Base-by-base conservation (phyloP, 1,284 basidiomycete species). In the Stygiomarasmius scandens region DNA sequence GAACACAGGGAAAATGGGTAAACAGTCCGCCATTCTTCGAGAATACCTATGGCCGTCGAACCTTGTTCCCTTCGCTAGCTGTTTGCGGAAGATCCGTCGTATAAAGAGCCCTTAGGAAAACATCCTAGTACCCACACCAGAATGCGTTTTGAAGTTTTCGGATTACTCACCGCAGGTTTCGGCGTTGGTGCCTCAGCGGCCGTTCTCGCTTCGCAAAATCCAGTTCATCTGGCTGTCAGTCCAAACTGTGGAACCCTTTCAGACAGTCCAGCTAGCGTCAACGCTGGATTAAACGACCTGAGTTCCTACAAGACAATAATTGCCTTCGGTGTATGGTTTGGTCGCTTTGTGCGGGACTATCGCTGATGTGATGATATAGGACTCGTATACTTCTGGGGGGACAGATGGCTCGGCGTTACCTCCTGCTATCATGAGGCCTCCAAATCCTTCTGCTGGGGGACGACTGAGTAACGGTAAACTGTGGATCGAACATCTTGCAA, bases 271-370 rank as follows among this genome's bases (percentile, higher is more conserved):
- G 72, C 74, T 12, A 76, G 82, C 57, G 69, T 81, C 32, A 83
- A 80, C 45, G 73, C 72, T 0, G 81, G 81, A 0, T 58, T 82
- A 19, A 58, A 67, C 41, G 55, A 67, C 36, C 64, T 80, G 44
- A 54, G 58, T 2, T 60, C 55, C 1, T 75, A 75, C 55, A 72
- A 73, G 55, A 81, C 74, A 1, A 77, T 83, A 20, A 77, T 82
- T 2, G 68, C 78, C 2, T 80, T 81, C 58, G 78, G 79, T 43
- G 79, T 79, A 60, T 55, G 73, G 69, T 19, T n/a, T 41, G 38
- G 16, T 41, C 23, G 12, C 12, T n/a, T 52, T 24, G 16, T 16
- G 29, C 22, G 11, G 22, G n/a, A n/a, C n/a, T n/a, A n/a, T n/a
- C n/a, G n/a, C n/a, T n/a, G n/a, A n/a, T n/a, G n/a, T n/a, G n/a